Evolutionary conservation across 2,329 filamentous ascomycete genomes (phyloP), one percentile per base, ranked within the genome.

Genomic region (Berkeleyomyces rouxiae): DNA sequence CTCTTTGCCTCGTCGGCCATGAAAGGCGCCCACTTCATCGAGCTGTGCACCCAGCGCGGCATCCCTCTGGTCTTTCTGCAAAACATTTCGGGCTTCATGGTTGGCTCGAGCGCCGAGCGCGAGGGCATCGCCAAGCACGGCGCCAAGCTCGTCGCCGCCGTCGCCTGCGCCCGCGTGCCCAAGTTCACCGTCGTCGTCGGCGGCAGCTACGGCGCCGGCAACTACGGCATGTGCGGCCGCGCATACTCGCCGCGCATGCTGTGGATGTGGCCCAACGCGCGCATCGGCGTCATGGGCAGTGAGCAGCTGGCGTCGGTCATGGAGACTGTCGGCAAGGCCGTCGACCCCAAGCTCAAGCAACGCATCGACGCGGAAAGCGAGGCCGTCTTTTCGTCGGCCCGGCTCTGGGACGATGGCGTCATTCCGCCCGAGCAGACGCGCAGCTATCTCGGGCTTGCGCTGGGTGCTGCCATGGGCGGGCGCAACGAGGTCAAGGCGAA

Each of bases 41-140:
- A 99, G 74, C 82, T 99, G 3, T 97, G 92, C 76, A 81, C 87
- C 39, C 90, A 96, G 74, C 86, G 93, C 63, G 84, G 88, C 61
- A 88, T 97, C 63, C 92, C 93, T 0, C 78, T 97, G 7, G 80
- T 97, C 59, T 97, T 97, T 75, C 77, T 99, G 23, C 93, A 99
- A 73, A 97, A 99, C 73, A 97, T 99, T 71, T 86, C 85, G 4
- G 93, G 93, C 51, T 99, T 99, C 81, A 99, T 99, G 93, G 93
- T 99, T 40, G 93, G 93, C 51, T 82, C 84, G 16, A 89, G 93
- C 69, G 90, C 92, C 0, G 93, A 99, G 75, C 86, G 87, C 62
- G 92, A 92, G 61, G 93, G 93, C 10, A 97, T 99, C 68, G 93
- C 93, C 62, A 97, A 97, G 79, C 95, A 97, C 70, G 93, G 93